These are phyloP conservation scores for Excoecaria cochinchinensis DNA, from an alignment of 345 rosid species.

Conservation along the genomic window DNA sequence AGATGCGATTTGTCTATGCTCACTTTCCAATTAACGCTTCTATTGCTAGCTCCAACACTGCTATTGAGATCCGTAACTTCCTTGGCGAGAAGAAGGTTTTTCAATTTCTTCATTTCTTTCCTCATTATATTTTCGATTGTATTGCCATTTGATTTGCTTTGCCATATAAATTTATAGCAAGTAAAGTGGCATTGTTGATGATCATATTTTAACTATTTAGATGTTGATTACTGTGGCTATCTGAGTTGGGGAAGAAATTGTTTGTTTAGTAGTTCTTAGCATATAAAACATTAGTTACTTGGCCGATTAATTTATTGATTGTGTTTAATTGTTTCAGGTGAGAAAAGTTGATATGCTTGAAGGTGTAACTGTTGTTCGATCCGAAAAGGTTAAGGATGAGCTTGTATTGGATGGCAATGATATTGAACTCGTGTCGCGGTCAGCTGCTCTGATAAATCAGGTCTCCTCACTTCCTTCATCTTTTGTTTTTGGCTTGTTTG, in stretches of 20 bases:
- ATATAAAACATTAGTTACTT: no score
- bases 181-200: no score
- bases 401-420: not conserved
- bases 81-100: slow-evolving; percentile 4
- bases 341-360: slow-evolving; percentile 7
- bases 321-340: not conserved
- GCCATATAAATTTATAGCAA: no score
- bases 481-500: not conserved
- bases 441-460: not conserved
- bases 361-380: not conserved
- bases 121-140: no score
- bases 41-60: not conserved
- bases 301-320: no score
- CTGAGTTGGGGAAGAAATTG: no score
- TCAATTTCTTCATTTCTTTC: no score
- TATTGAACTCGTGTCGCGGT: not conserved
- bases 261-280: no score
- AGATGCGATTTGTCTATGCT: slow-evolving; percentile 4
- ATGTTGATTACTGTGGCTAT: no score
- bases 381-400: slow-evolving; percentile 4
- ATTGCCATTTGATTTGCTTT: no score
- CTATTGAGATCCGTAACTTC: slow-evolving; percentile 2
- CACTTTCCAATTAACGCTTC: slow-evolving; percentile 6
- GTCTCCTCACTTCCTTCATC: not conserved
- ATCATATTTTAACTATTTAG: no score